A percentile compares a stretch with the other conserved stretches of the same genome.
Evolutionary conservation across 2,329 filamentous ascomycete genomes (phyloP).

Genomic region (Claviceps digitariae): DNA sequence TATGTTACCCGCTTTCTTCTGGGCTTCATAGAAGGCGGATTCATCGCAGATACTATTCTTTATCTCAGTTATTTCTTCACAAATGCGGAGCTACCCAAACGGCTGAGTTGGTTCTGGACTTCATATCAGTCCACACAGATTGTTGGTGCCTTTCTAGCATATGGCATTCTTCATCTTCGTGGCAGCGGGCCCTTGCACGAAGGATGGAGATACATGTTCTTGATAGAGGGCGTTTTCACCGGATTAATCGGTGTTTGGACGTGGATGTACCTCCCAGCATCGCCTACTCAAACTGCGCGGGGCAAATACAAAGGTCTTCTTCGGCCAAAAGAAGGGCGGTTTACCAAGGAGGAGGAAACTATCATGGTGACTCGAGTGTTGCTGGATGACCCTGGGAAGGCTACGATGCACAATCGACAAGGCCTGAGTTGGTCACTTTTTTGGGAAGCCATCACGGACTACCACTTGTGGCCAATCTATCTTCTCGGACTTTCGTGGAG

Average conservation of each 20-base stretch:
- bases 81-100: slow-evolving; percentile 16
- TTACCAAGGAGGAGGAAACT: slow-evolving; percentile 37
- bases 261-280: slow-evolving; percentile 4
- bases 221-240: slow-evolving; percentile 4
- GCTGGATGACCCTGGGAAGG: slow-evolving; percentile 40
- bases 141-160: slow-evolving; percentile 14
- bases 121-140: slow-evolving; percentile 14
- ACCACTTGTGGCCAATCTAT: slow-evolving; percentile 42
- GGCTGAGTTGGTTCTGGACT: slow-evolving; percentile 19
- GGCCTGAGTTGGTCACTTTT: slow-evolving; percentile 33
- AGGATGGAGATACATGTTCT: slow-evolving; percentile 5
- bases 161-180: slow-evolving; percentile 13
- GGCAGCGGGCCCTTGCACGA: slow-evolving; percentile 3
- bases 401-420: slow-evolving; percentile 44
- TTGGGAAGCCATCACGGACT: slow-evolving; percentile 36
- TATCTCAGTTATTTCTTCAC: slow-evolving; percentile 22
- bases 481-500: slow-evolving; percentile 32
- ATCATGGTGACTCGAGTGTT: slow-evolving; percentile 44
- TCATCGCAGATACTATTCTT: slow-evolving; percentile 35
- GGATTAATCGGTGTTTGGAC: slow-evolving; percentile 6
- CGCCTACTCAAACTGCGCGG: slow-evolving; percentile 5
- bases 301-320: slow-evolving; percentile 7
- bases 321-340: slow-evolving; percentile 33
- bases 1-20: slow-evolving; percentile 22
- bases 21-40: slow-evolving; percentile 42